Percentiles rank a stretch among this genome's conserved stretches.
Conservation (phyloP, 495 filamentous ascomycete species). For the Ascobolus immersus region DNA sequence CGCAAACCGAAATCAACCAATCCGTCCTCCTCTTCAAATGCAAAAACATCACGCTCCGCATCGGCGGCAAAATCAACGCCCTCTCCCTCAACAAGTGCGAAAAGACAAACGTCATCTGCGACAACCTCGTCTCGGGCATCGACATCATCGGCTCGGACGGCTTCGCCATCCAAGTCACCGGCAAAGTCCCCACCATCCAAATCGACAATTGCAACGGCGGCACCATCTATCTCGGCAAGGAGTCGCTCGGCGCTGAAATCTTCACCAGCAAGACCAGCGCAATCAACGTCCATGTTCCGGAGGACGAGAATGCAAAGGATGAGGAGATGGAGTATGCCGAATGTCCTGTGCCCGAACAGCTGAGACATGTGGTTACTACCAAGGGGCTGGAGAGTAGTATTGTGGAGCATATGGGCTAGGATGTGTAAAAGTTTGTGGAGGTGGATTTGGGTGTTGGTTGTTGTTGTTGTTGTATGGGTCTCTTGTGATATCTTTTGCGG, state of each 20-base stretch:
- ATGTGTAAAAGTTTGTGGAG: no score
- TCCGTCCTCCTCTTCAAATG: slow-evolving; percentile 80
- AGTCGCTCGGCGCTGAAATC: slow-evolving; percentile 50
- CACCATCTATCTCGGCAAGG: slow-evolving; percentile 54
- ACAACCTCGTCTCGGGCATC: slow-evolving; percentile 68
- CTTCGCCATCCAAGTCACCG: slow-evolving; percentile 74
- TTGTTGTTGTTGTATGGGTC: no score
- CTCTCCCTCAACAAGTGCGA: slow-evolving; percentile 77
- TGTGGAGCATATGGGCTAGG: slow-evolving; percentile 19
- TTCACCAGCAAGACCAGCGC: slow-evolving; percentile 65
- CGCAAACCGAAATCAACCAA: slow-evolving; percentile 57
- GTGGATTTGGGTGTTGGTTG: no score
- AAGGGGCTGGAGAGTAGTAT: slow-evolving; percentile 18
- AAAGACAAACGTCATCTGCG: slow-evolving; percentile 61
- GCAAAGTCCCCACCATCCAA: slow-evolving; percentile 57
- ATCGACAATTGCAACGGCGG: slow-evolving; percentile 87
- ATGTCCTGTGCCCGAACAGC: slow-evolving; percentile 61
- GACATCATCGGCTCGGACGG: slow-evolving; percentile 84
- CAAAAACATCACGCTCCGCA: slow-evolving; percentile 65
- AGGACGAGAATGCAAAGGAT: slow-evolving; percentile 27
- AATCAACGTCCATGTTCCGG: slow-evolving; percentile 60
- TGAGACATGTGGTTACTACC: slow-evolving; percentile 14
- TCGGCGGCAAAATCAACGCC: slow-evolving; percentile 81
- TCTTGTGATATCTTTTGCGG: no score
- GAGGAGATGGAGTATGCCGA: slow-evolving; percentile 59